These are phyloP conservation scores for Babesia divergens DNA, from an alignment of 169 alveolate species.

Conservation along the genomic window DNA sequence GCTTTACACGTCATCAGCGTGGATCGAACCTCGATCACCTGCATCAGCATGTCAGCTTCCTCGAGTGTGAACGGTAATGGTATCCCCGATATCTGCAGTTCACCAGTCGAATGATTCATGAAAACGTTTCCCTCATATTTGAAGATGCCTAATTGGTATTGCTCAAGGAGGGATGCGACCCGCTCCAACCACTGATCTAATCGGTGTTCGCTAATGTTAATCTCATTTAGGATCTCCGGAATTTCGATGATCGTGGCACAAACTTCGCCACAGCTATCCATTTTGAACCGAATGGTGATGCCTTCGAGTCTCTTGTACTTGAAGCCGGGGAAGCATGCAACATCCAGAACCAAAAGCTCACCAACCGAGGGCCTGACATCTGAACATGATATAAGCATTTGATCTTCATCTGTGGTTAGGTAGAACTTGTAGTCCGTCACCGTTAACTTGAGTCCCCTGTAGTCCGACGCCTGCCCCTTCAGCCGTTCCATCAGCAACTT, in stretches of 20 bases:
- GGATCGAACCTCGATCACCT: background rate
- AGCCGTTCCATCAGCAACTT: conserved; percentile 45
- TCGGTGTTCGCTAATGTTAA: background rate
- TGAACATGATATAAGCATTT: conserved; percentile 9
- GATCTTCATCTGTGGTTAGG: conserved; percentile 8
- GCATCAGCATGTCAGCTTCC: background rate
- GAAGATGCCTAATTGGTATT: conserved; percentile 17
- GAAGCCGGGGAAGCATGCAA: conserved; percentile 1
- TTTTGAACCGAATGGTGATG: conserved; percentile 9
- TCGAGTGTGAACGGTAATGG: background rate
- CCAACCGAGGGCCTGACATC: background rate
- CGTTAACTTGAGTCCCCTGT: background rate
- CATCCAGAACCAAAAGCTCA: conserved; percentile 3
- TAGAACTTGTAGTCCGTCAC: conserved; percentile 33
- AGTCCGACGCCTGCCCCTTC: conserved; percentile 27
- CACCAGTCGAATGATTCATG: conserved; percentile 25
- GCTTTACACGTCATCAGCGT: background rate
- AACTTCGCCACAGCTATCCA: conserved; percentile 32
- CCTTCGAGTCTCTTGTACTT: background rate
- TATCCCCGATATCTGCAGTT: background rate
- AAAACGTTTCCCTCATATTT: background rate
- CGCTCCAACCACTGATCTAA: conserved; percentile 40
- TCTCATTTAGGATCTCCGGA: background rate
- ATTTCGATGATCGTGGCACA: background rate
- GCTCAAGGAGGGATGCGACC: conserved; percentile 14